Conservation (phyloP, 129 eudicot species). For the Escallonia herrerae region DNA sequence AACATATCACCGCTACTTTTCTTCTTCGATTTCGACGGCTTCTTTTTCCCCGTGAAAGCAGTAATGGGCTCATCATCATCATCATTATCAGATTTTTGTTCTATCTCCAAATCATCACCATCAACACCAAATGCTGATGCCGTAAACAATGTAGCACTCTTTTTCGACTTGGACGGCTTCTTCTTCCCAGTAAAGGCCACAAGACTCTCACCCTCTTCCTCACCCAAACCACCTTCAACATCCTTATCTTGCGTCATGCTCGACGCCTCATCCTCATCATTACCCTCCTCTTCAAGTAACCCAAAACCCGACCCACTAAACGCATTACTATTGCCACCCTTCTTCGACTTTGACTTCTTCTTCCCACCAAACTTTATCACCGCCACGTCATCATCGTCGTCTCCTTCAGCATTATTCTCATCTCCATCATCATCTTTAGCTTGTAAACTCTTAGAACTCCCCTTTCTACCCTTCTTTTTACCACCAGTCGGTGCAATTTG, state of each 20-base stretch:
- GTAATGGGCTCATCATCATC: conserved; percentile 40
- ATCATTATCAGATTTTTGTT: conserved; percentile 2
- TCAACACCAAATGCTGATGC: conserved; percentile 45
- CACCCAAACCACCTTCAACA: conserved; percentile 29
- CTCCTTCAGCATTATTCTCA: conserved; percentile 23
- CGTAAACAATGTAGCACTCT: conserved; percentile 32
- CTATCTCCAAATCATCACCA: conserved; percentile 43
- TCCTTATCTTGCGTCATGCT: conserved; percentile 26
- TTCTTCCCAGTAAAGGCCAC: conserved; percentile 38
- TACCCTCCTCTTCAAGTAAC: conserved; percentile 62
- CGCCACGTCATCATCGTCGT: conserved; percentile 20
- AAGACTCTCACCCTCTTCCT: conserved; percentile 32
- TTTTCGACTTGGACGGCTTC: conserved; percentile 46
- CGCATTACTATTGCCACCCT: conserved; percentile 24
- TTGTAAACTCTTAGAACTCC: conserved; percentile 31
- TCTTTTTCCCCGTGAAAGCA: conserved; percentile 67
- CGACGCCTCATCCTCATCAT: conserved; percentile 32
- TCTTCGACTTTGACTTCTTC: conserved; percentile 47
- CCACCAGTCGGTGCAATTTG: conserved; percentile 31
- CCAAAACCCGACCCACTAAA: conserved; percentile 60
- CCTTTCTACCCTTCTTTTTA: conserved; percentile 71
- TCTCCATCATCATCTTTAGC: conserved; percentile 43
- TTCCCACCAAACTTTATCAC: conserved; percentile 41
- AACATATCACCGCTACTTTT: conserved; percentile 39
- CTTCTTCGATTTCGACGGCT: conserved; percentile 58